phyloP scores from a whole-genome alignment of 768 basidiomycete genomes.

The Flagelloscypha sp. region DNA sequence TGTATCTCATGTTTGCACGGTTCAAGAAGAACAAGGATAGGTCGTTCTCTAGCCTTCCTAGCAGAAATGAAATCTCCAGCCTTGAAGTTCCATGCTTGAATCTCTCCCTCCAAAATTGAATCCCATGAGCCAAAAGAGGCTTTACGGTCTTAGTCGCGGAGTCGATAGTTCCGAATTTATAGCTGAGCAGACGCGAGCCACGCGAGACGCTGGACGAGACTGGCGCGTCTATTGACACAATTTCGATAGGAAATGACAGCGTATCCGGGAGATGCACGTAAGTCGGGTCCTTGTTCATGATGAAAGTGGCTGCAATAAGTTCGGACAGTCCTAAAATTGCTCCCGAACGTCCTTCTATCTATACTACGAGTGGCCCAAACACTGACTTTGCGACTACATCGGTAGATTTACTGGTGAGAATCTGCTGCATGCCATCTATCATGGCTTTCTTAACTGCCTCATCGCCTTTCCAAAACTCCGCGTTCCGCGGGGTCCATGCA shows the following conservation, averaged over 20 bases:
- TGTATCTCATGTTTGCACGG: conserved; percentile 97
- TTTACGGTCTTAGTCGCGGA: conserved; percentile 46
- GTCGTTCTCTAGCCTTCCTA: conserved; percentile 48
- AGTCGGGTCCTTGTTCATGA: too few relatives aligned
- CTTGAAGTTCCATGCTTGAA: conserved; percentile 64
- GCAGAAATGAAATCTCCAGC: conserved; percentile 56
- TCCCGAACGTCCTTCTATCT: too few relatives aligned
- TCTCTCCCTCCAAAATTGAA: conserved; percentile 69
- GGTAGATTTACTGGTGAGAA: too few relatives aligned
- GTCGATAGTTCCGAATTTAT: conserved; percentile 64
- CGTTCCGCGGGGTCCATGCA: conserved; percentile 37
- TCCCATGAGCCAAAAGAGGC: conserved; percentile 89
- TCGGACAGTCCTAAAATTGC: too few relatives aligned
- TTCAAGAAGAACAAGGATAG: conserved; percentile 65
- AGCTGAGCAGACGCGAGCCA: conserved; percentile 75
- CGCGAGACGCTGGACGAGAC: conserved; percentile 43
- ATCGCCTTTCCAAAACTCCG: conserved; percentile 45
- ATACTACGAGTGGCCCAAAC: too few relatives aligned
- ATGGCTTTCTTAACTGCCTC: conserved; percentile 42
- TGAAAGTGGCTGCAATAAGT: too few relatives aligned
- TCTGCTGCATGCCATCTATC: conserved; percentile 36
- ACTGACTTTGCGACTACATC: too few relatives aligned
- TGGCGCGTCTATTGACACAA: conserved; percentile 58
- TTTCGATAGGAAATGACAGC: conserved; percentile 83
- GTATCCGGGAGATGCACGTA: conserved; percentile 64